Evolutionary conservation across 164 flowering plant species (phyloP).

Genomic region (Annona cherimola): DNA sequence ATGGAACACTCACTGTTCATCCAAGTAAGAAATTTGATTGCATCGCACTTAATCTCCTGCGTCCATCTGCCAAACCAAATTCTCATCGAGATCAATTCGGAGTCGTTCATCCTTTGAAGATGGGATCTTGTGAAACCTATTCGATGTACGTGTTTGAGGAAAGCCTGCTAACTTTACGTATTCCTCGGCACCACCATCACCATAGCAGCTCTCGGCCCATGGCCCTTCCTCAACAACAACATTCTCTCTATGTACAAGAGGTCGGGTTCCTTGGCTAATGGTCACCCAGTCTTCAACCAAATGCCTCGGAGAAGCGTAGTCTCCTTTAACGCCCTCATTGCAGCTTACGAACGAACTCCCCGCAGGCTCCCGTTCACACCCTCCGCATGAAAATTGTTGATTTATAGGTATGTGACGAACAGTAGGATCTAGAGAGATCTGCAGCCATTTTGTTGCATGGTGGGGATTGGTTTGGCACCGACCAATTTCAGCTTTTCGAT

Average conservation of each 20-base stretch:
- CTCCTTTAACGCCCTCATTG: constrained; percentile 64
- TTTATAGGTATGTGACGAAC: constrained; percentile 47
- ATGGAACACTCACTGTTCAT: too few species aligned
- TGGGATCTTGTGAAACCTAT: constrained; percentile 24
- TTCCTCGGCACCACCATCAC: constrained; percentile 38
- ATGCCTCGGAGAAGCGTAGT: constrained; percentile 69
- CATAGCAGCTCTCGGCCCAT: constrained; percentile 7
- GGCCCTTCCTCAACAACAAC: constrained; percentile 64
- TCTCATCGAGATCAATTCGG: too few species aligned
- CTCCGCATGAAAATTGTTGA: constrained; percentile 68
- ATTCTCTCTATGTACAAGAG: constrained; percentile 64
- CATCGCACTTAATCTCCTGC: too few species aligned
- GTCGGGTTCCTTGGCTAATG: constrained; percentile 45
- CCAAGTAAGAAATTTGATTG: too few species aligned
- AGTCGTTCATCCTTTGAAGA: background rate
- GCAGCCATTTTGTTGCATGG: constrained; percentile 37
- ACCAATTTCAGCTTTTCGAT: constrained; percentile 64
- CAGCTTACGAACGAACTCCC: constrained; percentile 51
- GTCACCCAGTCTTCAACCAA: constrained; percentile 59
- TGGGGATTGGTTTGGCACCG: constrained; percentile 38
- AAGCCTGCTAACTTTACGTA: constrained; percentile 73
- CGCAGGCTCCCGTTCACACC: constrained; percentile 45
- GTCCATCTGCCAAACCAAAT: too few species aligned
- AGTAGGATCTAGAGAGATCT: constrained; percentile 41
- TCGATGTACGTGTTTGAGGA: constrained; percentile 27